A percentile compares a stretch with the other conserved stretches of the same genome.
phyloP scores from a whole-genome alignment of 768 basidiomycete genomes.

The Tylopilus rubrobrunneus region DNA sequence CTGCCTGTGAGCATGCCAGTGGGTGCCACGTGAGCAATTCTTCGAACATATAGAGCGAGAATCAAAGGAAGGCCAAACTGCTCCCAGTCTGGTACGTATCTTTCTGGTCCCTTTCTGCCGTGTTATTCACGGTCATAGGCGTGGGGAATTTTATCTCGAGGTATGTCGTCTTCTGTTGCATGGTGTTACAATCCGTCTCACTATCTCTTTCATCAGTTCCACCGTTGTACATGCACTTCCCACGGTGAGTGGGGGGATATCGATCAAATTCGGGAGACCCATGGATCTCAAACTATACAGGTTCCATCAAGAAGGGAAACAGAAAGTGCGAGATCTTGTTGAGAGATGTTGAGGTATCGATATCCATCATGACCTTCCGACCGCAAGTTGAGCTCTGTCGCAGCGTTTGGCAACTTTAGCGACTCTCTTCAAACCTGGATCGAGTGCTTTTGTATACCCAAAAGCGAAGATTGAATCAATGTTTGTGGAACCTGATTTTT shows the following conservation, averaged over 20 bases:
- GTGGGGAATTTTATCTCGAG: slow-evolving; percentile 83
- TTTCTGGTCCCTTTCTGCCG: background rate
- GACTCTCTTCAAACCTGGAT: slow-evolving; percentile 48
- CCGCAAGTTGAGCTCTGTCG: background rate
- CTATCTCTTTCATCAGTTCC: slow-evolving; percentile 57
- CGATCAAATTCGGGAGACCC: background rate
- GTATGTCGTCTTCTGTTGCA: slow-evolving; percentile 34
- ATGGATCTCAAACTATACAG: slow-evolving; percentile 27
- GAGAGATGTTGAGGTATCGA: slow-evolving; percentile 77
- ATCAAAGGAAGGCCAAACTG: slow-evolving; percentile 55
- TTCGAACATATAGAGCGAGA: slow-evolving; percentile 61
- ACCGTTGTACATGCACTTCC: slow-evolving; percentile 91
- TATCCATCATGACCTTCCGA: background rate
- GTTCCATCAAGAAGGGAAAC: slow-evolving; percentile 95
- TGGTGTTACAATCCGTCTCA: background rate
- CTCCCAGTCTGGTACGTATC: slow-evolving; percentile 79
- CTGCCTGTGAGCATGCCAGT: slow-evolving; percentile 92
- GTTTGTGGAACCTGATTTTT: slow-evolving; percentile 38
- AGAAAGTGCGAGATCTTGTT: slow-evolving; percentile 93
- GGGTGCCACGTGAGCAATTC: slow-evolving; percentile 83
- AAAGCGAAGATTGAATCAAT: slow-evolving; percentile 79
- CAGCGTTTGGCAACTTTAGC: slow-evolving; percentile 82
- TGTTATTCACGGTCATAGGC: slow-evolving; percentile 18
- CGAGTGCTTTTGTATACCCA: slow-evolving; percentile 66
- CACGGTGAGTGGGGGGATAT: slow-evolving; percentile 54